Conservation (phyloP, 352 stramenopile species). For the Phytopythium chamaehyphon region DNA sequence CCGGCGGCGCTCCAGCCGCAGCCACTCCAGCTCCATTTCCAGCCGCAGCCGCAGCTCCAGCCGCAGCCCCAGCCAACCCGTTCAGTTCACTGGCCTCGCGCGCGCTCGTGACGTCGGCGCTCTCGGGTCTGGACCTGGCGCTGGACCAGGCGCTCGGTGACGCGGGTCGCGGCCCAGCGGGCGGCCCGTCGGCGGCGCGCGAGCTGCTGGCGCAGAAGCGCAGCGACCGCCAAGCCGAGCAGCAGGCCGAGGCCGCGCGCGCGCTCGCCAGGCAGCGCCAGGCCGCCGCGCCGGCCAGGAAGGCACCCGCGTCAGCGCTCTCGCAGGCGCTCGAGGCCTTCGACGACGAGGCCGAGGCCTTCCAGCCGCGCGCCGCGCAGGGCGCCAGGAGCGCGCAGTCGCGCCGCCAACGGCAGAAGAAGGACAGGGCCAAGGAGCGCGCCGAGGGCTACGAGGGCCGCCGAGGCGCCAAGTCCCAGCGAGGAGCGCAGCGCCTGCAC, state of each 20-base stretch:
- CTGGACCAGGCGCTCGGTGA: slow-evolving; percentile 25
- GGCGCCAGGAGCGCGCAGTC: slow-evolving; percentile 14
- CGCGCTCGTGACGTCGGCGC: slow-evolving; percentile 49
- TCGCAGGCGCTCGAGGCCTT: slow-evolving; percentile 62
- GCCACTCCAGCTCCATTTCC: too few relatives aligned
- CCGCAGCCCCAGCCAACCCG: slow-evolving; percentile 13
- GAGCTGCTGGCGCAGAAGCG: slow-evolving; percentile 50
- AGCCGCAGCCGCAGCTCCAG: background rate
- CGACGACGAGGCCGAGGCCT: slow-evolving; percentile 41
- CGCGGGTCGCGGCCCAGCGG: slow-evolving; percentile 7
- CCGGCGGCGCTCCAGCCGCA: slow-evolving; percentile 2
- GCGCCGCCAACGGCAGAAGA: slow-evolving; percentile 48
- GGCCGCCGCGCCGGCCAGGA: slow-evolving; percentile 5
- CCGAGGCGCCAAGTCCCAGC: slow-evolving; percentile 21
- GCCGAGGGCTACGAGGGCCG: slow-evolving; percentile 23
- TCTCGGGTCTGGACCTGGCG: slow-evolving; percentile 49
- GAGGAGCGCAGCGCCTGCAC: slow-evolving; percentile 46
- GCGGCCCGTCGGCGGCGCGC: slow-evolving; percentile 30
- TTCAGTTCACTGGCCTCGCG: slow-evolving; percentile 12
- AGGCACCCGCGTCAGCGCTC: slow-evolving; percentile 37
- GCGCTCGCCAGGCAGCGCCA: slow-evolving; percentile 32
- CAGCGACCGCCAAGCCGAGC: slow-evolving; percentile 34
- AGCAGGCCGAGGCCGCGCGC: slow-evolving; percentile 16
- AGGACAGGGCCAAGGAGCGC: slow-evolving; percentile 24
- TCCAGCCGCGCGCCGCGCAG: slow-evolving; percentile 13